Conservation (phyloP, 306 rosid species). For the Vicia sativa region DNA sequence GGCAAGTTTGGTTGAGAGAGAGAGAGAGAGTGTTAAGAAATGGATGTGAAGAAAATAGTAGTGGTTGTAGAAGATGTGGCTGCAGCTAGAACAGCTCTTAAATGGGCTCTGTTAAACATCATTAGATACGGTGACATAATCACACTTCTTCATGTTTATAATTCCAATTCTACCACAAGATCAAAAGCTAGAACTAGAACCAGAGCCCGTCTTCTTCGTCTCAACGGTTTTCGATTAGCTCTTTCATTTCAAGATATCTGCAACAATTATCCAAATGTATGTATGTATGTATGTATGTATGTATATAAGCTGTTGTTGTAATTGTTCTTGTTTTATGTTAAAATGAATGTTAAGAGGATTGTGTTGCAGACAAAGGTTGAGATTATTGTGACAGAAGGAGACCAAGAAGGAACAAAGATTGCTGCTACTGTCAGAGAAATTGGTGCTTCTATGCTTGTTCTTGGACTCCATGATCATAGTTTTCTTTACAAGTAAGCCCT, state of each 20-base stretch:
- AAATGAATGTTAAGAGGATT: slow-evolving; percentile 61
- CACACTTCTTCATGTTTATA: slow-evolving; percentile 79
- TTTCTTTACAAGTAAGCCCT: slow-evolving; percentile 82
- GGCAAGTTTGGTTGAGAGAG: slow-evolving; percentile 20
- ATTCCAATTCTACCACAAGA: slow-evolving; percentile 46
- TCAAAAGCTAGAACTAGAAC: slow-evolving; percentile 57
- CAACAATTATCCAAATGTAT: slow-evolving; percentile 68
- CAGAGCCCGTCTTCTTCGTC: slow-evolving; percentile 62
- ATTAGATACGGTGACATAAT: slow-evolving; percentile 74
- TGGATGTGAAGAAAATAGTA: slow-evolving; percentile 81
- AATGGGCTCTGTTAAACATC: slow-evolving; percentile 80
- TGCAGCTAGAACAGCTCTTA: slow-evolving; percentile 77
- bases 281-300: slow-evolving; percentile 14
- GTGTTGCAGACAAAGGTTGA: slow-evolving; percentile 90
- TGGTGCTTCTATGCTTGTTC: slow-evolving; percentile 76
- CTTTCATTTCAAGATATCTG: slow-evolving; percentile 83
- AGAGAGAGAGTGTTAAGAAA: neutral
- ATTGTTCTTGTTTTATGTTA: slow-evolving; percentile 10
- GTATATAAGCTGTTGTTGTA: neutral
- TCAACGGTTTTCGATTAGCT: slow-evolving; percentile 75
- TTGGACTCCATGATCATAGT: slow-evolving; percentile 91
- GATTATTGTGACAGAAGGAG: slow-evolving; percentile 84
- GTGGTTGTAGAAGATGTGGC: slow-evolving; percentile 89
- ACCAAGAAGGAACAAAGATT: slow-evolving; percentile 70
- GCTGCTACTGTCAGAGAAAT: slow-evolving; percentile 62